These are phyloP conservation scores for Phytophthora idaei DNA, from an alignment of 352 stramenopile genomes.

Conservation along the genomic window DNA sequence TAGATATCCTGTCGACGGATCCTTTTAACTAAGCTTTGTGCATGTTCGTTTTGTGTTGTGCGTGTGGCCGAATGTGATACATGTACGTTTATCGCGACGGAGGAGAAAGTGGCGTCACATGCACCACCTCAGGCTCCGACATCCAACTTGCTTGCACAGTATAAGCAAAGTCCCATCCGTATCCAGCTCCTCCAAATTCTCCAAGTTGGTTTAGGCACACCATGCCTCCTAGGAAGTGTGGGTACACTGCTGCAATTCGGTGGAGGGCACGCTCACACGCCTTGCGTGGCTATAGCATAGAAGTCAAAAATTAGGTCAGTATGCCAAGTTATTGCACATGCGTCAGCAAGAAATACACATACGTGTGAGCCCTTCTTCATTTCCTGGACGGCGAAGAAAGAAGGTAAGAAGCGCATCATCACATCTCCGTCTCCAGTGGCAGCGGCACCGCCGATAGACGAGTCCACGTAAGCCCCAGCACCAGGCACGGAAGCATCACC, in stretches of 20 bases:
- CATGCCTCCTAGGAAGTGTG: slow-evolving; percentile 76
- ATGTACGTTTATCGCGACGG: slow-evolving; percentile 18
- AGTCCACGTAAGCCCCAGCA: slow-evolving; percentile 89
- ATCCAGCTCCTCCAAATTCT: slow-evolving; percentile 74
- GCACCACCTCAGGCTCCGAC: slow-evolving; percentile 52
- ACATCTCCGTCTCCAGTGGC: slow-evolving; percentile 91
- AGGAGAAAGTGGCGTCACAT: slow-evolving; percentile 46
- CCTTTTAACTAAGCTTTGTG: slow-evolving; percentile 41
- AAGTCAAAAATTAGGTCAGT: slow-evolving; percentile 10
- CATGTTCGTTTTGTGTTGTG: slow-evolving; percentile 4
- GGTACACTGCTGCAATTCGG: slow-evolving; percentile 60
- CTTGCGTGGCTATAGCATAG: slow-evolving; percentile 48
- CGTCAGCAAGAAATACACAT: slow-evolving; percentile 18
- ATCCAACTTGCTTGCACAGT: slow-evolving; percentile 69
- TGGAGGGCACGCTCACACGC: slow-evolving; percentile 62
- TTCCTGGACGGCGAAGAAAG: slow-evolving; percentile 83
- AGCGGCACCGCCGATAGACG: slow-evolving; percentile 74
- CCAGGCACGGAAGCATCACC: slow-evolving; percentile 86
- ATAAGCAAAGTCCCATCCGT: slow-evolving; percentile 80
- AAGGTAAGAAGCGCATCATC: slow-evolving; percentile 93
- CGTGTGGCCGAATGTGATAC: neutral
- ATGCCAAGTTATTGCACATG: neutral
- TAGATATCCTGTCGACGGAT: slow-evolving; percentile 43
- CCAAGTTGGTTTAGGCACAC: slow-evolving; percentile 78
- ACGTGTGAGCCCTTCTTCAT: slow-evolving; percentile 80